Conservation (phyloP, 2,329 filamentous ascomycete species). For the Diaporthe citriasiana region DNA sequence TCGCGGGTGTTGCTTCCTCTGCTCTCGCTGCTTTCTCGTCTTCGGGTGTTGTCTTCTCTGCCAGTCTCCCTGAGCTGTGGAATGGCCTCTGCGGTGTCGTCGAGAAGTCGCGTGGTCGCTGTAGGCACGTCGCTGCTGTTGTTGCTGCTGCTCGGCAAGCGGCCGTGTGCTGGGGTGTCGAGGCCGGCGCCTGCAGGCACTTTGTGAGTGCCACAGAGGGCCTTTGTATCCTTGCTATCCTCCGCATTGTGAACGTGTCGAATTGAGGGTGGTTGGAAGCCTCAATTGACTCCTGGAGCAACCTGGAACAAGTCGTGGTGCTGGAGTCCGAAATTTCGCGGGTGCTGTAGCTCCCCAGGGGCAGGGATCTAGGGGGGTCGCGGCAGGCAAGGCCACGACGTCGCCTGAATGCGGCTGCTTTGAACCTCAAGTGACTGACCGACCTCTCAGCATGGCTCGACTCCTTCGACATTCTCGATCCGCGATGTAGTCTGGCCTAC, state of each 20-base stretch:
- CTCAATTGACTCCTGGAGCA: conserved; percentile 9
- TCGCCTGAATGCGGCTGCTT: conserved; percentile 24
- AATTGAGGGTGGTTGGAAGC: background rate
- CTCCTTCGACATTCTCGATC: background rate
- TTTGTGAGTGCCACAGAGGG: conserved; percentile 37
- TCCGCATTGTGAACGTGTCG: conserved; percentile 37
- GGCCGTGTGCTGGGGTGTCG: conserved; percentile 23
- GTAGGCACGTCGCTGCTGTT: conserved; percentile 3
- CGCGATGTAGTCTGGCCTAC: conserved; percentile 12
- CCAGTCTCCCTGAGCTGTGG: background rate
- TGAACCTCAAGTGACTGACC: background rate
- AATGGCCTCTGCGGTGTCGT: conserved; percentile 36
- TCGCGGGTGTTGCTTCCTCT: background rate
- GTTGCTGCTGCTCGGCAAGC: conserved; percentile 31
- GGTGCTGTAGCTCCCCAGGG: conserved; percentile 20
- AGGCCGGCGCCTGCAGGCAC: conserved; percentile 37
- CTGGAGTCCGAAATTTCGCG: conserved; percentile 37
- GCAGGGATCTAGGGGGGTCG: conserved; percentile 24
- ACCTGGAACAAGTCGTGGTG: background rate
- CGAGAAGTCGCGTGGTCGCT: conserved; percentile 37
- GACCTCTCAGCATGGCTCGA: background rate
- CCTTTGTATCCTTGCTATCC: conserved; percentile 40
- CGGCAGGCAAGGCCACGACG: conserved; percentile 34
- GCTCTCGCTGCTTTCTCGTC: background rate
- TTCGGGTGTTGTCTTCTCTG: background rate